Evolutionary conservation across 805 yeast genomes (phyloP).

Genomic region (Teunomyces panamensis): DNA sequence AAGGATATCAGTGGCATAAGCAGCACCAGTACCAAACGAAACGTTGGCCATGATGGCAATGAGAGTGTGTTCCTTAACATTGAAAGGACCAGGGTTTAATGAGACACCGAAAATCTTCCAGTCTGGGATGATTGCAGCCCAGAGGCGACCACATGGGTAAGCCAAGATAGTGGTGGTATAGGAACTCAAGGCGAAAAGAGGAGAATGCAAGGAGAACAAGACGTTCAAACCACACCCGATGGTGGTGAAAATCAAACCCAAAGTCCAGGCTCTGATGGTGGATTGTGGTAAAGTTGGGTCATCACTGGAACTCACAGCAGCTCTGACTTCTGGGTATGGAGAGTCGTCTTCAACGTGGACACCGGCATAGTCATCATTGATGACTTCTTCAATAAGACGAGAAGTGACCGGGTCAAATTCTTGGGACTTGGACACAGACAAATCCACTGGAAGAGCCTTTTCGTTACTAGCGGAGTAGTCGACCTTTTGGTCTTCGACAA

Average conservation of each 20-base stretch:
- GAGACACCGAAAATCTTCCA: slow-evolving; percentile 28
- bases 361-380: slow-evolving; percentile 39
- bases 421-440: slow-evolving; percentile 21
- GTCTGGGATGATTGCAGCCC: slow-evolving; percentile 40
- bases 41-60: slow-evolving; percentile 54
- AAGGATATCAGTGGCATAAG: slow-evolving; percentile 58
- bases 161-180: slow-evolving; percentile 59
- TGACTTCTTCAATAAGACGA: slow-evolving; percentile 17
- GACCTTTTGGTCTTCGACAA: background rate
- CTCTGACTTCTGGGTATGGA: slow-evolving; percentile 67
- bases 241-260: slow-evolving; percentile 49
- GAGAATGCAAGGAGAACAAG: slow-evolving; percentile 57
- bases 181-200: slow-evolving; percentile 48
- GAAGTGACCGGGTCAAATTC: slow-evolving; percentile 35
- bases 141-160: slow-evolving; percentile 55
- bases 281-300: slow-evolving; percentile 49
- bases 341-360: slow-evolving; percentile 42
- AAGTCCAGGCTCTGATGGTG: slow-evolving; percentile 54
- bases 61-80: slow-evolving; percentile 59
- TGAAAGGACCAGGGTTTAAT: slow-evolving; percentile 62
- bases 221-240: slow-evolving; percentile 59
- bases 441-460: slow-evolving; percentile 2
- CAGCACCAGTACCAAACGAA: slow-evolving; percentile 40
- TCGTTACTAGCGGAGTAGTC: background rate
- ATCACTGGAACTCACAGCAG: slow-evolving; percentile 54